phyloP scores from a whole-genome alignment of 2,329 filamentous ascomycete genomes.

The Diaporthe citriasiana region DNA sequence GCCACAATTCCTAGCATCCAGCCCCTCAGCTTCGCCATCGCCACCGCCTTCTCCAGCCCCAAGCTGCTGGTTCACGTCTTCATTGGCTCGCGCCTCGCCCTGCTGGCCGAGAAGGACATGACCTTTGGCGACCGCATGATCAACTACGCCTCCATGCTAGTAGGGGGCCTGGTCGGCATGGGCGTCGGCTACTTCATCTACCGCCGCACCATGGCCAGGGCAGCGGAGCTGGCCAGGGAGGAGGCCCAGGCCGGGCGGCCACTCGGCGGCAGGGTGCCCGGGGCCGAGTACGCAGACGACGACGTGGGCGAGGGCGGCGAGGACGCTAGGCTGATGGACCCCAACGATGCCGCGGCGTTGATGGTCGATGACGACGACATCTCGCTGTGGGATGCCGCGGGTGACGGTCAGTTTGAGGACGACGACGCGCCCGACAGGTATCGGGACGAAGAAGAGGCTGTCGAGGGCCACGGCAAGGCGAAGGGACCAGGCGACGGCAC shows the following conservation, averaged over 20 bases:
- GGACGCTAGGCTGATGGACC: constrained; percentile 48
- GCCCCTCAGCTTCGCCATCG: constrained; percentile 80
- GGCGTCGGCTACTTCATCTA: constrained; percentile 90
- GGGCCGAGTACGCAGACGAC: constrained; percentile 54
- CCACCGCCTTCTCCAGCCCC: constrained; percentile 82
- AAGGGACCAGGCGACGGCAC: constrained; percentile 39
- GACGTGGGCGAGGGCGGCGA: constrained; percentile 57
- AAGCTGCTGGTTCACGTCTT: constrained; percentile 95
- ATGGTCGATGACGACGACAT: constrained; percentile 71
- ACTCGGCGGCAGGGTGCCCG: constrained; percentile 34
- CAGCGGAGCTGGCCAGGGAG: constrained; percentile 68
- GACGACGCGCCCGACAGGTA: constrained; percentile 47
- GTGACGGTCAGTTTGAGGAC: constrained; percentile 52
- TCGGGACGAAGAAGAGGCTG: constrained; percentile 49
- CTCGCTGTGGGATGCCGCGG: constrained; percentile 67
- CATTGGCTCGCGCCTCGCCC: constrained; percentile 86
- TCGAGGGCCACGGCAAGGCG: constrained; percentile 43
- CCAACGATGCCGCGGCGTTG: constrained; percentile 63
- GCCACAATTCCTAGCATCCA: constrained; percentile 92
- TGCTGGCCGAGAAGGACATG: constrained; percentile 90
- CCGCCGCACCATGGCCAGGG: constrained; percentile 74
- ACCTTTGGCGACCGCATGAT: constrained; percentile 80
- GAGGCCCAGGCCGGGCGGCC: constrained; percentile 52
- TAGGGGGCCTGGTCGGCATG: constrained; percentile 79
- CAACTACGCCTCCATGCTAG: constrained; percentile 85